These are phyloP conservation scores for Agaricus subrufescens DNA, from an alignment of 768 basidiomycete species.

Conservation along the genomic window DNA sequence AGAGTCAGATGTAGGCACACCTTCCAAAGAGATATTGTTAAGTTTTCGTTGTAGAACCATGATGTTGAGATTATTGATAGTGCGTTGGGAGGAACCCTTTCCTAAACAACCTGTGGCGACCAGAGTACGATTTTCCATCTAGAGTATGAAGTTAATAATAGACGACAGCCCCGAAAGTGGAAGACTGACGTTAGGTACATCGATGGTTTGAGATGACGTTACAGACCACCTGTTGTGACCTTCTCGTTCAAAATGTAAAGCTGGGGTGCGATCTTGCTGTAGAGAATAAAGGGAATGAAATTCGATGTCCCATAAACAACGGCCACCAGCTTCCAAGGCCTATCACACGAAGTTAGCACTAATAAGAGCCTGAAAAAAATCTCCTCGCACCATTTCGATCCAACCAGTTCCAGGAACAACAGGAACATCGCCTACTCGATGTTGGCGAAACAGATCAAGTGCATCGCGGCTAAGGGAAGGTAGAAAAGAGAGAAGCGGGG, in stretches of 20 bases:
- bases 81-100: neutral
- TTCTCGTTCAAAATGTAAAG: neutral
- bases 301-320: neutral
- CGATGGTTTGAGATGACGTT: neutral
- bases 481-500: neutral
- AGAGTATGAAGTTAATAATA: neutral
- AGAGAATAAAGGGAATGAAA: neutral
- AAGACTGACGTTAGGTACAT: neutral
- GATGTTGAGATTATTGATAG: neutral
- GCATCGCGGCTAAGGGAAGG: neutral
- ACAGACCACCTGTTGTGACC: constrained; percentile 1
- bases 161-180: neutral
- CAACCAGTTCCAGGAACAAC: neutral
- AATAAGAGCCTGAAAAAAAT: neutral
- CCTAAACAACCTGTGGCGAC: neutral
- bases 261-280: neutral
- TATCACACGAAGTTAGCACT: neutral
- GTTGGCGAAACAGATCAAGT: neutral
- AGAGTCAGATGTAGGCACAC: neutral
- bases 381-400: neutral
- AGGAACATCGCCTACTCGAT: neutral
- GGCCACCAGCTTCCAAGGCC: constrained; percentile 1
- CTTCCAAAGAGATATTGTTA: neutral
- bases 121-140: neutral
- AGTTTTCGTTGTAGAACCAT: neutral